Base-by-base conservation (phyloP, 305 asterid genomes). In the Rubia peregrina region DNA sequence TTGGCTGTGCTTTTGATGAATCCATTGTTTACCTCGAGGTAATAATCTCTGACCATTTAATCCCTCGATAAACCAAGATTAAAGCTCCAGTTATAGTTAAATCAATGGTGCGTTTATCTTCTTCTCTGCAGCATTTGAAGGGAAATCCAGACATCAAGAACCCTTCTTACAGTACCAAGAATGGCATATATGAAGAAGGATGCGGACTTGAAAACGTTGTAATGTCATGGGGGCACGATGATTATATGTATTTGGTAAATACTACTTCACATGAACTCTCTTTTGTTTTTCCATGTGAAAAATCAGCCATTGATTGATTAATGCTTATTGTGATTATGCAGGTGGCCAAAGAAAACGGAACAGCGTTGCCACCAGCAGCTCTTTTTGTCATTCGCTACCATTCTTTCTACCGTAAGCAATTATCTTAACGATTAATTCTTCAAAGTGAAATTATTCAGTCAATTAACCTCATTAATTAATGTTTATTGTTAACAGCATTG, bases 221-320 rank as follows among this genome's bases (percentile, higher is more conserved):
- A 12, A 88, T 90, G 95, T 88, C 95, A 10, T 90, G 93, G 90
- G 97, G 97, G 1, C 97, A 88, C 60, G 95, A 90, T 71, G 97
- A 88, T 63, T 90, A 90, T 73, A 90, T 88, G 97, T 90, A 84
- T 73, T 73, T 90, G 88, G 92, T 87, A 80, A 19, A 1, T 61
- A 4, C 36, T 0, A 10, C 30, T 0, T 59, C 36, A 2, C 13
- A 8, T 1, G 0, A 11, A 9, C 16, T 24, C 17, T 24, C 11
- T 12, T 60, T 5, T 2, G 44, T 6, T 61, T 61, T 26, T 5
- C 8, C n/a, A 21, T 0, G 7, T 10, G 40, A 59, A 48, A 48
- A 3, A 48, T 30, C 3, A 30, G 33, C n/a, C n/a, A n/a, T n/a
- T 2, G 53, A 61, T 61, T 22, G 0, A 11, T n/a, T 22, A 24